phyloP scores from a whole-genome alignment of 768 basidiomycete species.

The Psilocybe tampanensis region DNA sequence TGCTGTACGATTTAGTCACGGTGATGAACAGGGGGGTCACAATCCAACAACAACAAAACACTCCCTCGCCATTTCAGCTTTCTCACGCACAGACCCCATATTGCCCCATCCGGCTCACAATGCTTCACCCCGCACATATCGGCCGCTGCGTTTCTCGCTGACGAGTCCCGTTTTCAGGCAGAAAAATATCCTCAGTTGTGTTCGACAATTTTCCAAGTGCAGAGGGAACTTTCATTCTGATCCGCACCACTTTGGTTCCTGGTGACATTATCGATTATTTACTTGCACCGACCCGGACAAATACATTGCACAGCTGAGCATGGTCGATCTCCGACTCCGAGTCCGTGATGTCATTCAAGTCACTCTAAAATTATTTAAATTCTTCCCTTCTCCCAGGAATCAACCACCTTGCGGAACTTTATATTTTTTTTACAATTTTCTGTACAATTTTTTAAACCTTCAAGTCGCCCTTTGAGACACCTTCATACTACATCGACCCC shows the following conservation, averaged over 20 bases:
- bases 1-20: conserved; percentile 32
- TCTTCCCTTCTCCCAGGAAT: not conserved
- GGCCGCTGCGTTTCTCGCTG: not conserved
- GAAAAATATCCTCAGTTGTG: too few species aligned
- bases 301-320: conserved; percentile 15
- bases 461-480: too few species aligned
- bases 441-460: too few species aligned
- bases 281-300: conserved; percentile 12
- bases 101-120: conserved; percentile 13
- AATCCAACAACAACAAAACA: conserved; percentile 21
- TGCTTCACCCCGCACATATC: not conserved
- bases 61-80: conserved; percentile 20
- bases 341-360: conserved; percentile 1
- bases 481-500: too few species aligned
- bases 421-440: not conserved
- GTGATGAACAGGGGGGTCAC: conserved; percentile 33
- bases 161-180: too few species aligned
- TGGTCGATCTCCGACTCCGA: conserved; percentile 4
- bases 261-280: conserved; percentile 5
- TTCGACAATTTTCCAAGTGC: not conserved
- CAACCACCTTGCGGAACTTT: not conserved
- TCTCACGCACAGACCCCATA: conserved; percentile 47
- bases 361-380: not conserved
- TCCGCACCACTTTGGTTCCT: conserved; percentile 1
- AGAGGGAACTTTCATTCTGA: not conserved